These are phyloP conservation scores for Yamadazyma oceani DNA, from an alignment of 1,139 yeast species.

Conservation along the genomic window DNA sequence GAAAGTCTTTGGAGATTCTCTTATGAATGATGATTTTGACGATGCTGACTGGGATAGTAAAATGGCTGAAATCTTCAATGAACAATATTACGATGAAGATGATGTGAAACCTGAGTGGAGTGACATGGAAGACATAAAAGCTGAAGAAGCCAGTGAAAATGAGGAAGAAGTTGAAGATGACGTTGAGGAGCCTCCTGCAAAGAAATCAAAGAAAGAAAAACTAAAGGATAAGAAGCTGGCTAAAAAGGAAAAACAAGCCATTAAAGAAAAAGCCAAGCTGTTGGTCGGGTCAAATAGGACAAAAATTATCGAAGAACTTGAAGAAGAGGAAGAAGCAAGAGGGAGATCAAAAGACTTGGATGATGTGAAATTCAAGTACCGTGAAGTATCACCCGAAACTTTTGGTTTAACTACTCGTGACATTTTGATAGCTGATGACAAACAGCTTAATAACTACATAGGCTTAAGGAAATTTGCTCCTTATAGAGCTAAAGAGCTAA, in stretches of 20 bases:
- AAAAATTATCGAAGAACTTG: conserved; percentile 59
- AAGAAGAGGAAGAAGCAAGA: conserved; percentile 62
- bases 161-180: conserved; percentile 35
- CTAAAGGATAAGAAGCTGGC: conserved; percentile 56
- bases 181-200: conserved; percentile 29
- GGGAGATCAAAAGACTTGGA: conserved; percentile 42
- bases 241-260: conserved; percentile 61
- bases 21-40: conserved; percentile 85
- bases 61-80: conserved; percentile 83
- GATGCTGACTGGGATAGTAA: conserved; percentile 90
- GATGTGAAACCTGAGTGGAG: conserved; percentile 45
- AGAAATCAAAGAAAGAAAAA: conserved; percentile 50
- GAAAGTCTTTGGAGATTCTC: conserved; percentile 67
- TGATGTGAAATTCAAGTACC: conserved; percentile 67
- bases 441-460: conserved; percentile 75
- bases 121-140: conserved; percentile 28
- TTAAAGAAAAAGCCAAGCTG: conserved; percentile 68
- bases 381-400: conserved; percentile 94
- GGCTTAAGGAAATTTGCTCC: conserved; percentile 94
- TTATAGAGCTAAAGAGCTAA: conserved; percentile 73
- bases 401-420: conserved; percentile 87
- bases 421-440: conserved; percentile 86
- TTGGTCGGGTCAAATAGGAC: conserved; percentile 53
- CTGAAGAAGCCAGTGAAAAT: conserved; percentile 27
- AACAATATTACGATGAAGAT: conserved; percentile 68